A percentile compares a stretch with the other conserved stretches of the same genome.
Evolutionary conservation across 2,329 filamentous ascomycete species (phyloP).

Genomic region (Colletotrichum chlorophyti): DNA sequence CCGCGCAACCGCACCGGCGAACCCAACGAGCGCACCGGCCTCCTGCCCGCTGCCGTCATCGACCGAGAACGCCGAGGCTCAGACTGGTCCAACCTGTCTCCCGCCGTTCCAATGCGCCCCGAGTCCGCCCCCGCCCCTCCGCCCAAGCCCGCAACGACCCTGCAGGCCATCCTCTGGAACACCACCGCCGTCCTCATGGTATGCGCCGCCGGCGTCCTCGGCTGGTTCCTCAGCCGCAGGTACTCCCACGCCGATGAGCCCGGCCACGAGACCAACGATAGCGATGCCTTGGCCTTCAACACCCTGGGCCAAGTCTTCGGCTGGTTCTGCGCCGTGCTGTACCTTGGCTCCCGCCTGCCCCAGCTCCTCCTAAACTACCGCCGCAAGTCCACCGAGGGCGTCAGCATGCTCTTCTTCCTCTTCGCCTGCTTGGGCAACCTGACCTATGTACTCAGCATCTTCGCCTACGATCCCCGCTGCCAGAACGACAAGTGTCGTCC

Average conservation of each 20-base stretch:
- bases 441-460: slow-evolving; percentile 90
- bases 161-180: slow-evolving; percentile 76
- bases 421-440: slow-evolving; percentile 96
- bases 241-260: slow-evolving; percentile 44
- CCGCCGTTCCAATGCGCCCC: slow-evolving; percentile 77
- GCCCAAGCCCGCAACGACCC: slow-evolving; percentile 53
- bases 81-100: slow-evolving; percentile 73
- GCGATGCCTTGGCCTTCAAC: slow-evolving; percentile 69
- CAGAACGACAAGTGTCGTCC: slow-evolving; percentile 59
- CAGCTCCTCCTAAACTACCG: slow-evolving; percentile 93
- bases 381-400: slow-evolving; percentile 90
- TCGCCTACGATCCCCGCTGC: slow-evolving; percentile 85
- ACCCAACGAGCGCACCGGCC: slow-evolving; percentile 59
- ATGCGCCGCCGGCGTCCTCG: slow-evolving; percentile 79
- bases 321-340: slow-evolving; percentile 87
- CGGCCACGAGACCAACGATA: slow-evolving; percentile 50
- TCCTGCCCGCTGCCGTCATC: slow-evolving; percentile 42
- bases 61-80: slow-evolving; percentile 56
- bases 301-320: slow-evolving; percentile 88
- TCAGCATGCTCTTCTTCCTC: slow-evolving; percentile 93
- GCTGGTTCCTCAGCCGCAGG: slow-evolving; percentile 78
- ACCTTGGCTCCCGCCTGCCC: slow-evolving; percentile 87
- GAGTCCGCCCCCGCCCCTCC: slow-evolving; percentile 51
- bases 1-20: slow-evolving; percentile 41
- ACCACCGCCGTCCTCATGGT: slow-evolving; percentile 79